phyloP scores from a whole-genome alignment of 257 asterid species.

The Agastache rugosa region DNA sequence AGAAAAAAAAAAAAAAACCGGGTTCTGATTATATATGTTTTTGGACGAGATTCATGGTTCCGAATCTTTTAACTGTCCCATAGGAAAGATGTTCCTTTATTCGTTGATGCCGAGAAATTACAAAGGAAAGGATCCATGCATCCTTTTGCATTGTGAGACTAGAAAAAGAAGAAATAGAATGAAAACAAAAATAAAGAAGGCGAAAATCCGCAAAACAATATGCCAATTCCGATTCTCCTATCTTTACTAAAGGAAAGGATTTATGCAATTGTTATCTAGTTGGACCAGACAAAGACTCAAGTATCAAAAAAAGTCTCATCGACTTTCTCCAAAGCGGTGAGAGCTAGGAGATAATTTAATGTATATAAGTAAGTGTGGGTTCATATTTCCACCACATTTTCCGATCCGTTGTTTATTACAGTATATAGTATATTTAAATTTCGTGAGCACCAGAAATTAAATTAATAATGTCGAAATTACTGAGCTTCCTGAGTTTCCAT shows the following conservation, averaged over 20 bases:
- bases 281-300: not conserved
- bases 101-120: no score
- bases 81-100: no score
- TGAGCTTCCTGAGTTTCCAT: conserved; percentile 36
- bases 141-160: no score
- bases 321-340: not conserved
- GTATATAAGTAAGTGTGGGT: no score
- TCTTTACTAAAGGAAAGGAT: not conserved
- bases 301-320: not conserved
- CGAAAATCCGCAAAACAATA: not conserved
- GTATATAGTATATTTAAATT: no score
- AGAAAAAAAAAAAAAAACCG: no score
- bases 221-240: not conserved
- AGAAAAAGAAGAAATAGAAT: not conserved
- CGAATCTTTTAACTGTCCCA: no score
- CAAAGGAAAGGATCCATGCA: no score
- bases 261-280: not conserved
- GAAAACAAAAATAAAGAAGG: not conserved
- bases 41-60: no score
- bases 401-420: not conserved
- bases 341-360: no score
- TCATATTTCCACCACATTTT: not conserved
- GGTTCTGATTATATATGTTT: no score
- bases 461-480: conserved; percentile 23
- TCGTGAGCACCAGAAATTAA: not conserved